These are phyloP conservation scores for Calocybe gangraenosa DNA, from an alignment of 768 basidiomycete genomes.

Conservation along the genomic window DNA sequence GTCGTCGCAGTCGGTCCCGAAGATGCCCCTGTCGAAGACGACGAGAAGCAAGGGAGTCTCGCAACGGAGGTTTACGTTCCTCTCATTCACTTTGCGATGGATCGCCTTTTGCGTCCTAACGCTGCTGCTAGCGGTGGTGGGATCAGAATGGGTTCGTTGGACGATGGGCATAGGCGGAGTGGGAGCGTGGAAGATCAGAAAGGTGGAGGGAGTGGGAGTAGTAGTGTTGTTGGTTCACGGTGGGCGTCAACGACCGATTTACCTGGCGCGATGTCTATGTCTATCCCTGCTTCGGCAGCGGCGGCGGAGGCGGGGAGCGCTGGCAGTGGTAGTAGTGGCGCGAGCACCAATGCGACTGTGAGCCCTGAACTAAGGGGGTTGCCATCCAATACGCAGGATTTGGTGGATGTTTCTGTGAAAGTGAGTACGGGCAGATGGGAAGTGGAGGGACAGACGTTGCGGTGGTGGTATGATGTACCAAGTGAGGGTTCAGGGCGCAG, in stretches of 20 bases:
- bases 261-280: slow-evolving; percentile 3
- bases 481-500: slow-evolving; percentile 21
- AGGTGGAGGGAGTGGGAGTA: slow-evolving; percentile 9
- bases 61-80: slow-evolving; percentile 93
- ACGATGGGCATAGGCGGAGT: slow-evolving; percentile 10
- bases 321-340: no score
- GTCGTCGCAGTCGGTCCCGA: slow-evolving; percentile 57
- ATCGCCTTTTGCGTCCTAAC: slow-evolving; percentile 9
- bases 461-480: slow-evolving; percentile 54
- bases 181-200: slow-evolving; percentile 16
- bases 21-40: slow-evolving; percentile 37
- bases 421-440: slow-evolving; percentile 39
- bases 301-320: no score
- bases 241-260: slow-evolving; percentile 15
- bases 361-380: no score
- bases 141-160: no score
- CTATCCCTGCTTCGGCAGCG: neutral
- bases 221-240: slow-evolving; percentile 13
- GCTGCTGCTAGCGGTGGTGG: no score
- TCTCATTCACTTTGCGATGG: slow-evolving; percentile 78
- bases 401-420: slow-evolving; percentile 42
- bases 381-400: slow-evolving; percentile 9
- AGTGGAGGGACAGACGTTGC: slow-evolving; percentile 43
- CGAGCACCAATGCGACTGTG: no score
- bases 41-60: slow-evolving; percentile 26